A percentile compares a stretch with the other conserved stretches of the same genome.
Conservation (phyloP, 2,329 filamentous ascomycete genomes). For the Clarireedia hainanense region DNA sequence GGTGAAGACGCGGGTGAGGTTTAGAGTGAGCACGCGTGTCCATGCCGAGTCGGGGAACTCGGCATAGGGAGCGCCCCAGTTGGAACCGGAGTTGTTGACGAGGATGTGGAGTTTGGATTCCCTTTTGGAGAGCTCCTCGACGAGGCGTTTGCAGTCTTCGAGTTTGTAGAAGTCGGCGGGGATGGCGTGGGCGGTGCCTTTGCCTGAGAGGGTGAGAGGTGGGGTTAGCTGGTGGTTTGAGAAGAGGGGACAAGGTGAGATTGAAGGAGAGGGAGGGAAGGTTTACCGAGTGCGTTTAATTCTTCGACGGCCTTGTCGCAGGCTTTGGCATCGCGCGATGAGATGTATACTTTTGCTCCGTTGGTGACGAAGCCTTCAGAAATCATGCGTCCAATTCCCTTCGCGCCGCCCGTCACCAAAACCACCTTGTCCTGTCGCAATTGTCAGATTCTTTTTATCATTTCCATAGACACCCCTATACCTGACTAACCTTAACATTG, state of each 20-base stretch:
- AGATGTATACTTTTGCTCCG: slow-evolving; percentile 63
- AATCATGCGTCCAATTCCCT: slow-evolving; percentile 63
- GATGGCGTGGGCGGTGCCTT: slow-evolving; percentile 51
- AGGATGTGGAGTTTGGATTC: slow-evolving; percentile 52
- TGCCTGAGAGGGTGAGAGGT: slow-evolving; percentile 22
- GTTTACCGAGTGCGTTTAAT: slow-evolving; percentile 43
- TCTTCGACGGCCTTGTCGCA: slow-evolving; percentile 53
- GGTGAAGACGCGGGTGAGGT: slow-evolving; percentile 59
- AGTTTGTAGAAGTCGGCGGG: slow-evolving; percentile 56
- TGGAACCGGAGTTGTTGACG: slow-evolving; percentile 58
- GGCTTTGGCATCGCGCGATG: slow-evolving; percentile 53
- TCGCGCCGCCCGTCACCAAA: slow-evolving; percentile 49
- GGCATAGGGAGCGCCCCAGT: slow-evolving; percentile 55
- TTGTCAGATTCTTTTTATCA: not conserved
- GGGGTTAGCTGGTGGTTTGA: not conserved
- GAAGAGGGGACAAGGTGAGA: not conserved
- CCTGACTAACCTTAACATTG: slow-evolving; percentile 45
- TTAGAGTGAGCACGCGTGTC: slow-evolving; percentile 50
- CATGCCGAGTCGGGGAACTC: slow-evolving; percentile 50
- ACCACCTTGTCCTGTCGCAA: slow-evolving; percentile 42
- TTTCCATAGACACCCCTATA: not conserved
- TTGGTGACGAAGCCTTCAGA: slow-evolving; percentile 57
- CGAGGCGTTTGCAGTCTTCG: slow-evolving; percentile 48
- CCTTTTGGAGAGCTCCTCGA: slow-evolving; percentile 44
- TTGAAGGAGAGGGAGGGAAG: not conserved